Base-by-base conservation (phyloP, 2,329 filamentous ascomycete species). In the Pestalotiopsis fici region DNA sequence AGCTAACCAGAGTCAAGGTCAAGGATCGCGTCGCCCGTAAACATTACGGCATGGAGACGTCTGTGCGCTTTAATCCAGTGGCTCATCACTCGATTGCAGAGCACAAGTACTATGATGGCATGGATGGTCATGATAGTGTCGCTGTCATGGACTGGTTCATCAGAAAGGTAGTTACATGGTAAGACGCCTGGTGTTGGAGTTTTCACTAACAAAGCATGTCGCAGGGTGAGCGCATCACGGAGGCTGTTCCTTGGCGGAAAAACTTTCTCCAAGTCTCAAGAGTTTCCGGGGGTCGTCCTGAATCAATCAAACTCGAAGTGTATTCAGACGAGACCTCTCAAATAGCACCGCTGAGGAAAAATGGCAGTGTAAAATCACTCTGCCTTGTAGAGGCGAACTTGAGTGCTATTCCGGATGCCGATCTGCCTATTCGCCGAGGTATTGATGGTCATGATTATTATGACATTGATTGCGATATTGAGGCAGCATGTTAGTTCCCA, bases 91-190 rank as follows among this genome's bases (percentile, higher is more conserved):
- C 66, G 0, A 25, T 74, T 3, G 9, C 6, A 5, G 31, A 59
- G n/a, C 59, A 65, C 63, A 65, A 23, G 28, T 71, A 67, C 31
- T 72, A 63, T 35, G 65, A 71, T 56, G 66, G 37, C 0, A 18
- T 70, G 35, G 27, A 68, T 27, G 66, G 73, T 37, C 7, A 56
- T 60, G 65, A 69, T 66, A 11, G 67, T 62, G 56, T 75, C n/a
- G 15, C 39, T 27, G 62, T 75, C 3, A 84, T 84, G 81, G 71
- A 80, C 35, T 84, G 82, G 82, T 83, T 83, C 69, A 81, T 83
- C 67, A 75, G 74, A 55, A 72, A 74, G 64, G 81, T 81, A 69
- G 67, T 60, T 64, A 18, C 43, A 9, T 3, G 5, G n/a, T 18
- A 18, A 4, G 11, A 23, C 15, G 11, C 2, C 23, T 3, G 2